Percentiles rank a stretch among this genome's conserved stretches.
Evolutionary conservation across 768 basidiomycete genomes (phyloP).

Genomic region (Amanita brunnescens): DNA sequence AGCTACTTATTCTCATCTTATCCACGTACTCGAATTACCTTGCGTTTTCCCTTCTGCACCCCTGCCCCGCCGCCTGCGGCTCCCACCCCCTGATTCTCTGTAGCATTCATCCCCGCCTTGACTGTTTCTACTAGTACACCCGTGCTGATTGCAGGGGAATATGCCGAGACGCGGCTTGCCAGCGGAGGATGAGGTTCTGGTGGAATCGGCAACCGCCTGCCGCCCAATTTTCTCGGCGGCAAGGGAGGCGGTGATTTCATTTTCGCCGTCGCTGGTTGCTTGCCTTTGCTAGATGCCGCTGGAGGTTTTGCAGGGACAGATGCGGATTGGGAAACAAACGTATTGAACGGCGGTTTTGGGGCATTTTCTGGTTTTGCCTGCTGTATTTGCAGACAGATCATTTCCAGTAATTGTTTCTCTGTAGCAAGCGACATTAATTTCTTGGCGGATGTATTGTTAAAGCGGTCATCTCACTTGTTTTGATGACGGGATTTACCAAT

Average conservation of each 20-base stretch:
- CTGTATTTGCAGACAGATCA: slow-evolving; percentile 69
- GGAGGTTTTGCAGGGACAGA: slow-evolving; percentile 19
- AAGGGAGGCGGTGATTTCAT: slow-evolving; percentile 32
- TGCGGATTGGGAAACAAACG: slow-evolving; percentile 8
- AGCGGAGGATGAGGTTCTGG: slow-evolving; percentile 71
- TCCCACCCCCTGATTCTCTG: slow-evolving; percentile 26
- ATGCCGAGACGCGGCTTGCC: slow-evolving; percentile 65
- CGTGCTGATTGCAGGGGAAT: slow-evolving; percentile 69
- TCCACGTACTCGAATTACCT: slow-evolving; percentile 67
- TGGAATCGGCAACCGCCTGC: slow-evolving; percentile 55
- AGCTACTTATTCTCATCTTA: slow-evolving; percentile 16
- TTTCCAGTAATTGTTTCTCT: slow-evolving; percentile 78
- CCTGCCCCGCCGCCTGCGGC: slow-evolving; percentile 26
- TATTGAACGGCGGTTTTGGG: slow-evolving; percentile 55
- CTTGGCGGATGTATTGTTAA: background rate
- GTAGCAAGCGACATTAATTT: slow-evolving; percentile 2
- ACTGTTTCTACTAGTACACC: slow-evolving; percentile 78
- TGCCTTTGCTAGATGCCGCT: slow-evolving; percentile 37
- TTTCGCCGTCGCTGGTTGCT: slow-evolving; percentile 38
- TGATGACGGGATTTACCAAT: slow-evolving; percentile 58
- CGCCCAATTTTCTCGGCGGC: slow-evolving; percentile 21
- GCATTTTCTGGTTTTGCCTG: slow-evolving; percentile 58
- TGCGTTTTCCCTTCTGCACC: slow-evolving; percentile 64
- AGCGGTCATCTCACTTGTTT: slow-evolving; percentile 51
- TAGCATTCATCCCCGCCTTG: slow-evolving; percentile 78